These are phyloP conservation scores for Clonostachys chloroleuca DNA, from an alignment of 2,329 filamentous ascomycete species.

Conservation along the genomic window DNA sequence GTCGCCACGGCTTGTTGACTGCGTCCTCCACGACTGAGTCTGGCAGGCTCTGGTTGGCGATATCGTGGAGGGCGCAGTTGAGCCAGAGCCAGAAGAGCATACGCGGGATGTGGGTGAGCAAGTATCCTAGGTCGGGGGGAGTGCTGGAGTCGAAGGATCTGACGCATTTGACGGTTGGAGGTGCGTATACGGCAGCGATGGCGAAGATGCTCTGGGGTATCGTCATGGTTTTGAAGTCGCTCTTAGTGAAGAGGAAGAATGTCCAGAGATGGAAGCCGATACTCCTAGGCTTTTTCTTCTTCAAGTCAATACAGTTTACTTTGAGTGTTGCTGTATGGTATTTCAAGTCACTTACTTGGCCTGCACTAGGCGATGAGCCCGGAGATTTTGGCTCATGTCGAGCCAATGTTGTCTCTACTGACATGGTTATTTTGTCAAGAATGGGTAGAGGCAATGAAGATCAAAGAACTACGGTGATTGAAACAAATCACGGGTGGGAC, in stretches of 20 bases:
- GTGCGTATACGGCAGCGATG: constrained; percentile 3
- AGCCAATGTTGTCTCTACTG: too few species aligned
- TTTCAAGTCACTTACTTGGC: too few species aligned
- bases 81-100: constrained; percentile 17
- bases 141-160: not conserved
- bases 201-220: constrained; percentile 20
- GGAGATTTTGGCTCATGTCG: too few species aligned
- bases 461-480: too few species aligned
- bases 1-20: constrained; percentile 23
- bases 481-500: too few species aligned
- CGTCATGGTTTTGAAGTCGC: constrained; percentile 23
- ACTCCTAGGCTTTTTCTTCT: not conserved
- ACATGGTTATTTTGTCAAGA: too few species aligned
- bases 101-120: constrained; percentile 2
- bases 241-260: constrained; percentile 20
- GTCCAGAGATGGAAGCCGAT: constrained; percentile 10
- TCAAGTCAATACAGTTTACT: too few species aligned
- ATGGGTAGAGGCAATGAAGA: too few species aligned
- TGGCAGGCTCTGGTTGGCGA: constrained; percentile 17
- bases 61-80: constrained; percentile 16
- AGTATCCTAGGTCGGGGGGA: not conserved
- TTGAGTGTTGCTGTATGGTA: too few species aligned
- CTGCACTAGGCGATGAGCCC: too few species aligned
- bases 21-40: constrained; percentile 16
- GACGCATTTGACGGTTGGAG: not conserved